Evolutionary conservation across 768 basidiomycete species (phyloP), one percentile per base, ranked within the genome.

Genomic region (Chalciporus piperatus): DNA sequence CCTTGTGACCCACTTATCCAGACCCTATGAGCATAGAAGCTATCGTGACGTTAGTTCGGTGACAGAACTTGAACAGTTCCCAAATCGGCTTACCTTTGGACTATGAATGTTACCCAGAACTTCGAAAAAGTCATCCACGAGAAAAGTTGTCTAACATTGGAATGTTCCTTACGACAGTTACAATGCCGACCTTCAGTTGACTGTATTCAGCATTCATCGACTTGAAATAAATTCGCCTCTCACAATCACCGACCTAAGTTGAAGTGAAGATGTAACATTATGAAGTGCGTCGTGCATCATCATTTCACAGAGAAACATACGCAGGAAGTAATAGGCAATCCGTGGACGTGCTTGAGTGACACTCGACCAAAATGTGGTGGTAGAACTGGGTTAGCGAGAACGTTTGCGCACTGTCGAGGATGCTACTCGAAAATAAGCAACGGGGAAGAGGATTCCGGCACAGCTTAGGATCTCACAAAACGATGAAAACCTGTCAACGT

Each of bases 1-100:
- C 13, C 16, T 30, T 10, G 5, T n/a, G 7, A 32, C 13, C n/a
- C n/a, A 64, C 62, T 64, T 55, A 64, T 63, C 60, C 61, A 66
- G 17, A 65, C 58, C 33, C 61, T 61, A 22, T 64, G 64, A 20
- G 50, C 50, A 22, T 65, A 65, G 30, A 64, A 64, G 46, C 64
- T 66, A 39, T 40, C 10, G 14, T 60, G 27, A 27, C 27, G 27
- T 27, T 5, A 27, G 9, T 30, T 41, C 3, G 3, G 2, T 28
- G n/a, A 30, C 28, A 40, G 23, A 17, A n/a, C n/a, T n/a, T n/a
- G n/a, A n/a, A 10, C 11, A 33, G 4, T 33, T 11, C n/a, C 9
- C 3, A 33, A 27, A 16, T 20, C 16, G 13, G 2, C 27, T 6
- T 49, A 65, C 63, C 56, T 33, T 33, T 66, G 59, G 10, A 65